These are phyloP conservation scores for Darksidea phi DNA, from an alignment of 495 filamentous ascomycete species.

Conservation along the genomic window DNA sequence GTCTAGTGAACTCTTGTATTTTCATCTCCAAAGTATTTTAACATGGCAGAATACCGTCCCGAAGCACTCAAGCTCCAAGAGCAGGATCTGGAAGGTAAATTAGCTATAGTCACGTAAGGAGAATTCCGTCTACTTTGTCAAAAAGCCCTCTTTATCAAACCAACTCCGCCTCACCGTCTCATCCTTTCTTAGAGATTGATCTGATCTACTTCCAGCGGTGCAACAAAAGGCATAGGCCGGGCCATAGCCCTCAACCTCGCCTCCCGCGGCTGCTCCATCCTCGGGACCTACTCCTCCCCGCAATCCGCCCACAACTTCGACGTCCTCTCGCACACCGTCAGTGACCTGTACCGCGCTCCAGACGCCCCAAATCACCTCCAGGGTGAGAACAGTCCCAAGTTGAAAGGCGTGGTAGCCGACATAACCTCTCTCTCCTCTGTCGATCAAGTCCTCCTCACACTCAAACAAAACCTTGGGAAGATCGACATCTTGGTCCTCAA, in stretches of 20 bases:
- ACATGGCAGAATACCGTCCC: conserved; percentile 21
- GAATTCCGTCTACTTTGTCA: too few relatives aligned
- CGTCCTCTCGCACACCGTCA: conserved; percentile 33
- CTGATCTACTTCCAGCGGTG: conserved; percentile 27
- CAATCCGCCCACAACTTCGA: conserved; percentile 35
- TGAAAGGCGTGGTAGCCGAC: conserved; percentile 33
- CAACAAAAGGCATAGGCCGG: conserved; percentile 38
- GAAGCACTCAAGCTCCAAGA: conserved; percentile 28
- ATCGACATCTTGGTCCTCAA: conserved; percentile 34
- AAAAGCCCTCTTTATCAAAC: too few relatives aligned
- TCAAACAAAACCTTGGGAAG: conserved; percentile 23
- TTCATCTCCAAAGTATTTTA: background rate
- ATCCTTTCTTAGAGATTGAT: background rate
- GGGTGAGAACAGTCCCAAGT: conserved; percentile 6
- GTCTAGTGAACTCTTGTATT: background rate
- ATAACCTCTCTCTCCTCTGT: conserved; percentile 26
- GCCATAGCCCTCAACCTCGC: conserved; percentile 35
- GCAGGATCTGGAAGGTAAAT: conserved; percentile 35
- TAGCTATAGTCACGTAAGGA: conserved; percentile 36
- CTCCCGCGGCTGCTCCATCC: conserved; percentile 31
- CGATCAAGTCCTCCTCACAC: background rate
- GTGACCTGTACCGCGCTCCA: conserved; percentile 21
- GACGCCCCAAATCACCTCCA: background rate
- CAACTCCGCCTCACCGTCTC: background rate
- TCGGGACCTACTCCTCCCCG: conserved; percentile 36